These are phyloP conservation scores for Citrullus colocynthis DNA, from an alignment of 306 rosid genomes.

Conservation along the genomic window DNA sequence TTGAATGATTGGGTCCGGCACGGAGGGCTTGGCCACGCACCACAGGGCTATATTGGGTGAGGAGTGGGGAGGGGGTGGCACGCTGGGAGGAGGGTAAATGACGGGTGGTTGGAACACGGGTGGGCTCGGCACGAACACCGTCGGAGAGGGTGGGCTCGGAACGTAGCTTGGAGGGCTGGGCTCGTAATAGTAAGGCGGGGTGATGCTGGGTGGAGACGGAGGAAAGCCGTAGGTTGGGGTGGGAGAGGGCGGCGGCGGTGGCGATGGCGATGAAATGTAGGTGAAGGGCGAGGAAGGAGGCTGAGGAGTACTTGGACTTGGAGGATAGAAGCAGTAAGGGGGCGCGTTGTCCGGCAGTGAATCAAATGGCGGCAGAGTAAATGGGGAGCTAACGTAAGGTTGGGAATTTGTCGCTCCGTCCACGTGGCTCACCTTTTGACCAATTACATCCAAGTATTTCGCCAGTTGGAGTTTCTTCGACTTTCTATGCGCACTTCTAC, in stretches of 20 bases:
- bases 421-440: conserved; percentile 13
- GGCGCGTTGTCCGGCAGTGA: conserved; percentile 44
- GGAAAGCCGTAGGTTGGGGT: conserved; percentile 16
- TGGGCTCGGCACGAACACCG: conserved; percentile 53
- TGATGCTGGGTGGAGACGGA: conserved; percentile 10
- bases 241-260: conserved; percentile 32
- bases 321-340: conserved; percentile 62
- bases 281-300: conserved; percentile 45
- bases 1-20: conserved; percentile 81
- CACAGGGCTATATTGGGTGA: conserved; percentile 39
- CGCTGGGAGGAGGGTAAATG: conserved; percentile 73
- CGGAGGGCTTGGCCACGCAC: conserved; percentile 97
- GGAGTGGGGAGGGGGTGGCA: conserved; percentile 35
- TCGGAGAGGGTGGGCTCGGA: conserved; percentile 48
- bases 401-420: conserved; percentile 24
- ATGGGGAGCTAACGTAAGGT: conserved; percentile 64
- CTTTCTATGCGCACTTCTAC: not conserved
- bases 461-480: conserved; percentile 35
- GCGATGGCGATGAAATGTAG: conserved; percentile 17
- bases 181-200: conserved; percentile 8
- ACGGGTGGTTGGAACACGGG: conserved; percentile 57
- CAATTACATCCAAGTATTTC: conserved; percentile 25
- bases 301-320: conserved; percentile 22
- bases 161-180: conserved; percentile 9
- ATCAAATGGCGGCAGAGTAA: conserved; percentile 66